Evolutionary conservation across 2,329 filamentous ascomycete genomes (phyloP).

Genomic region (Penicillium corylophilum): DNA sequence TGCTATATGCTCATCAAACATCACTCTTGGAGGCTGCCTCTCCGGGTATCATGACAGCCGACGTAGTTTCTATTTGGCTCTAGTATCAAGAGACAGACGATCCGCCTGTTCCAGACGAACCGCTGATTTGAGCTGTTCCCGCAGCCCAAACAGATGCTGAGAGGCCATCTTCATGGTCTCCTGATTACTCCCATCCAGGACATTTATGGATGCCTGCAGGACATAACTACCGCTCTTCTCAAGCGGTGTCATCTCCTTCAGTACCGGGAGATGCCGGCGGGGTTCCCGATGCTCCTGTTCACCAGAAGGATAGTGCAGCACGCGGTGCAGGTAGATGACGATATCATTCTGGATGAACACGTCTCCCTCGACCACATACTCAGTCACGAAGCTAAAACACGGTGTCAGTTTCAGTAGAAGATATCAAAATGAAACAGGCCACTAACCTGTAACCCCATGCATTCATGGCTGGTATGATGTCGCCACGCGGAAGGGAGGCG

Average conservation of each 20-base stretch:
- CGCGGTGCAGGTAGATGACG: slow-evolving; percentile 56
- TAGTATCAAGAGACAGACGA: slow-evolving; percentile 59
- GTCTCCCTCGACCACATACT: slow-evolving; percentile 58
- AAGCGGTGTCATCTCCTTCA: slow-evolving; percentile 49
- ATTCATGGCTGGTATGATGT: slow-evolving; percentile 53
- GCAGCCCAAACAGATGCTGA: slow-evolving; percentile 55
- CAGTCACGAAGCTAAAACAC: slow-evolving; percentile 53
- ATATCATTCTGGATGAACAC: slow-evolving; percentile 59
- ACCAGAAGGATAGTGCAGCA: slow-evolving; percentile 49
- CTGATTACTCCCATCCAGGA: slow-evolving; percentile 56
- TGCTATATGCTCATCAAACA: neutral
- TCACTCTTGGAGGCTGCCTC: slow-evolving; percentile 18
- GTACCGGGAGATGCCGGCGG: slow-evolving; percentile 41
- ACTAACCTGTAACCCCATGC: slow-evolving; percentile 55
- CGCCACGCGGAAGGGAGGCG: slow-evolving; percentile 49
- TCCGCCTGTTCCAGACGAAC: slow-evolving; percentile 59
- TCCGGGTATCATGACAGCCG: slow-evolving; percentile 21
- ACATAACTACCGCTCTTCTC: slow-evolving; percentile 60
- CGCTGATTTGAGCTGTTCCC: slow-evolving; percentile 54
- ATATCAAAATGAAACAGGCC: slow-evolving; percentile 10
- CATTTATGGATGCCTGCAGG: slow-evolving; percentile 57
- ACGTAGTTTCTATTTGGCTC: slow-evolving; percentile 50
- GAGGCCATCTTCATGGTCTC: slow-evolving; percentile 55
- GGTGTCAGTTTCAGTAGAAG: slow-evolving; percentile 12
- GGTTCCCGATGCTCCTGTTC: slow-evolving; percentile 32